A percentile compares a stretch with the other conserved stretches of the same genome.
Conservation (phyloP, 2,329 filamentous ascomycete genomes). For the Neopestalotiopsis sp. region DNA sequence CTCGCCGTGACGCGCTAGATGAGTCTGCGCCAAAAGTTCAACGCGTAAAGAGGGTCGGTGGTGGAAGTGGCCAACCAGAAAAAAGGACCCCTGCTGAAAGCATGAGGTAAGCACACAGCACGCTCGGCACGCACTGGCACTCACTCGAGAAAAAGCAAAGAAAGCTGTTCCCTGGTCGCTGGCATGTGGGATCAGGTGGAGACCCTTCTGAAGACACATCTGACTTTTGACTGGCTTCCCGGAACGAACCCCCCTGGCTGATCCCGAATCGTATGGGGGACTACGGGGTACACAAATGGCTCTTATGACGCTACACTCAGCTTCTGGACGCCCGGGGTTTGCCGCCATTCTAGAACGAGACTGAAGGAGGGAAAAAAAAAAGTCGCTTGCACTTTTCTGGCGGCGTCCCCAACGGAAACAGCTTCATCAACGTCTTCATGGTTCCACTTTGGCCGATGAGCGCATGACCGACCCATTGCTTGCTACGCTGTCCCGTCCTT, state of each 20-base stretch:
- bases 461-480: neutral
- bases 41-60: constrained; percentile 18
- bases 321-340: constrained; percentile 1
- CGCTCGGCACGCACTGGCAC: neutral
- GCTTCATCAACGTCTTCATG: constrained; percentile 5
- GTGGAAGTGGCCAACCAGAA: neutral
- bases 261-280: neutral
- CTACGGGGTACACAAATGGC: neutral
- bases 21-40: neutral
- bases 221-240: neutral
- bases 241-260: neutral
- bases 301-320: constrained; percentile 17
- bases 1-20: constrained; percentile 5
- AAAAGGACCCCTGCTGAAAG: neutral
- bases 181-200: constrained; percentile 1
- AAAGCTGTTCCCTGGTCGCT: neutral
- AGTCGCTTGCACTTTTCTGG: constrained; percentile 13
- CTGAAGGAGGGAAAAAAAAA: neutral
- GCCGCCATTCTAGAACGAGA: neutral
- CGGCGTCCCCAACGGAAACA: constrained; percentile 21
- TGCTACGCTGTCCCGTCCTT: neutral
- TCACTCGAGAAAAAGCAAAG: neutral
- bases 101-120: neutral
- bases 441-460: constrained; percentile 16
- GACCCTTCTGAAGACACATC: neutral